These are phyloP conservation scores for Protomyces macrosporus DNA, from an alignment of 1,139 yeast genomes.

Conservation along the genomic window DNA sequence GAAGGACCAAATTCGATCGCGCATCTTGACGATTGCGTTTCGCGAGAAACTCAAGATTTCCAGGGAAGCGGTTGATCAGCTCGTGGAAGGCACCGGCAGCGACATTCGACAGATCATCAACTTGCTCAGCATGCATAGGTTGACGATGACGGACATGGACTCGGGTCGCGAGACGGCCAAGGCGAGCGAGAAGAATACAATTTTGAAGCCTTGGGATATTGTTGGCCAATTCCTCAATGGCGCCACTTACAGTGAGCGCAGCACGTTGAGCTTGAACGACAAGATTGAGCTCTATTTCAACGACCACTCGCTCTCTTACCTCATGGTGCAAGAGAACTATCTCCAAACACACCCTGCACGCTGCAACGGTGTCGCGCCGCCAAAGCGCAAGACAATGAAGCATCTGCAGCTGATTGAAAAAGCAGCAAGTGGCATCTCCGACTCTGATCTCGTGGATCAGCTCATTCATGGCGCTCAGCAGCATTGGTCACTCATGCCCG, in stretches of 20 bases:
- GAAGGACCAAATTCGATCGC: conserved; percentile 69
- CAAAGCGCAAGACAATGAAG: conserved; percentile 34
- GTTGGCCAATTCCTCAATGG: conserved; percentile 65
- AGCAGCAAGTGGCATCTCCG: conserved; percentile 82
- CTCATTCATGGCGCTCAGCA: conserved; percentile 87
- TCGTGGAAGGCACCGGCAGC: conserved; percentile 77
- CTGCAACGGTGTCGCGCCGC: conserved; percentile 30
- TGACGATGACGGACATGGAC: conserved; percentile 58
- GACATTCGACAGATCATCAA: conserved; percentile 95
- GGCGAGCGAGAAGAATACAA: conserved; percentile 82
- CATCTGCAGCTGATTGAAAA: conserved; percentile 61
- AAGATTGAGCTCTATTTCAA: conserved; percentile 86
- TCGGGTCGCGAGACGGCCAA: conserved; percentile 45
- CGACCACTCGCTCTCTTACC: conserved; percentile 89
- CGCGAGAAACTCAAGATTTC: conserved; percentile 78
- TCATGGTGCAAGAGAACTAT: conserved; percentile 95
- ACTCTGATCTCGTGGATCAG: conserved; percentile 72
- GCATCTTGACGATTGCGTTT: conserved; percentile 85
- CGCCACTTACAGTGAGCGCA: conserved; percentile 52
- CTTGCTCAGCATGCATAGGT: conserved; percentile 74
- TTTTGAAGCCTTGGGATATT: conserved; percentile 91
- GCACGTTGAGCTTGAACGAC: conserved; percentile 60
- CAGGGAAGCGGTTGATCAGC: conserved; percentile 72
- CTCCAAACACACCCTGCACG: conserved; percentile 48
- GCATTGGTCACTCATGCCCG: conserved; percentile 91